Base-by-base conservation (phyloP, 768 basidiomycete species). In the Phaeotremella skinneri region DNA sequence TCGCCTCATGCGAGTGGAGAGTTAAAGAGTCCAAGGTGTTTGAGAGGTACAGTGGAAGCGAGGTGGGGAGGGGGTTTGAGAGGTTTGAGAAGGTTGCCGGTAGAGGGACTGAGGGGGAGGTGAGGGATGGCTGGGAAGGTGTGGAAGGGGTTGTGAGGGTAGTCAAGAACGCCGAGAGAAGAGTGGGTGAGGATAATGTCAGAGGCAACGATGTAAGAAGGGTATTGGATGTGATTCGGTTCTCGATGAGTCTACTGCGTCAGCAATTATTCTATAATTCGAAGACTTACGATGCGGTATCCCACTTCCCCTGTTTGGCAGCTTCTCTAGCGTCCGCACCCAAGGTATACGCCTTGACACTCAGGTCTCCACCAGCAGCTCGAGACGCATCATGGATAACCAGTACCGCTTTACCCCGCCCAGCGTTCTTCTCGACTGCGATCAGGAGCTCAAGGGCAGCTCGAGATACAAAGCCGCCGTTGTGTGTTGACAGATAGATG, bases 401-500 rank as follows among this genome's bases (percentile, higher is more conserved):
- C 62, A 77, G 55, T 9, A 77, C 61, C n/a, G 74, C 72, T 52
- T 68, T 69, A 23, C 73, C 75, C 43, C 76, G 45, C 7, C 52
- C 52, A 2, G 64, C 69, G 20, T 62, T 56, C 55, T 67, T 68
- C 62, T 77, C 76, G 0, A 77, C 71, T 3, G 67, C 64, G 5
- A 56, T 50, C 52, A 77, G 51, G 4, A 75, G 59, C 9, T 77
- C 74, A 34, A 77, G 55, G 1, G 73, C 58, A 4, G 64, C 56
- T 32, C 66, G 61, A 16, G 74, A 72, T 17, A 71, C 61, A 62
- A 62, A 75, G 11, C 73, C 68, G 20, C 68, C 74, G 49, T 72
- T 82, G 7, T 85, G 85, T 26, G 87, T 90, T 43, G 89, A 88
- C 72, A 94, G 90, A 80, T 97, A 97, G 78, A 94, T 91, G 37